Base-by-base conservation (phyloP, 2,329 filamentous ascomycete species). In the Rutstroemia sp. region DNA sequence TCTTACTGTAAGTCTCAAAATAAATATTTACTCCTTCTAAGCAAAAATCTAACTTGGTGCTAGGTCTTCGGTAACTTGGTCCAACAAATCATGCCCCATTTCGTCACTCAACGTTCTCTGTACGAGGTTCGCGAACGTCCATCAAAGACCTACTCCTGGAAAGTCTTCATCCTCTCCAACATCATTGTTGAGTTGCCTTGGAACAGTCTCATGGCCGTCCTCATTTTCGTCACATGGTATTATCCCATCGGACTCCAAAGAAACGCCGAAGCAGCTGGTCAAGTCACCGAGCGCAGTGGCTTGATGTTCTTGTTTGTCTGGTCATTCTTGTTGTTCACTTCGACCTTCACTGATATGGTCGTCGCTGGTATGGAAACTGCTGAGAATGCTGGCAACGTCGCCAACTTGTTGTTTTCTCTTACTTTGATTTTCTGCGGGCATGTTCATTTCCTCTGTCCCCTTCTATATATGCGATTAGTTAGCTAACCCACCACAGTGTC, bases 141-240 rank as follows among this genome's bases (percentile, higher is more conserved):
- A 19, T 82, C 86, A 16, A 90, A 90, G 70, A 91, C 91, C 21
- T 94, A 94, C 71, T 84, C 81, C 3, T 88, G 84, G 75, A 73
- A 87, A 58, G 73, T 86, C 36, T 73, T 88, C n/a, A 78, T 88
- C 64, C 69, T 86, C 0, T 88, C 87, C 55, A 84, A 88, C 50
- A 87, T 96, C 61, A 74, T 91, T 40, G 89, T 92, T 57, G 92
- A 96, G 70, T 75, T 96, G 5, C 89, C 91, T 0, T 96, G 88
- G 85, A 90, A 95, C 69, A 63, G 62, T 6, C 72, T 94, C 42
- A 87, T 89, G 78, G 82, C 83, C 1, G 78, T 85, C 17, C 73
- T 95, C 64, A 86, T 92, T 74, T 95, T 78, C 75, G 78, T 89
- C 66, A 84, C 78, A 68, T 92, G 88, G 82, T 96, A 95, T 75